Percentiles rank a stretch among this genome's conserved stretches.
Evolutionary conservation across 2,329 filamentous ascomycete genomes (phyloP).

Genomic region (Pyrenochaeta sp.): DNA sequence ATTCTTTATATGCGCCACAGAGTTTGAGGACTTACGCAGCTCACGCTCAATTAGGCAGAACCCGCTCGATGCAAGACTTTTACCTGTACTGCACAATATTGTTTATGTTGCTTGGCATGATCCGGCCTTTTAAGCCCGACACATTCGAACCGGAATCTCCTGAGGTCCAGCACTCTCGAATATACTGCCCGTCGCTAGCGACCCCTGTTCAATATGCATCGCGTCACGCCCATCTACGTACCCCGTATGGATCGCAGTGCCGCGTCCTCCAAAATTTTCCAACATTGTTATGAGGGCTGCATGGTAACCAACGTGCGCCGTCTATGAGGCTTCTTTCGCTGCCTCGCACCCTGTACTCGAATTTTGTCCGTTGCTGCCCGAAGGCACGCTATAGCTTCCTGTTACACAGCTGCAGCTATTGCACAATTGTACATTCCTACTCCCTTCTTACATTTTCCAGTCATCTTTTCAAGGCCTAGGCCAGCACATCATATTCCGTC

Average conservation of each 20-base stretch:
- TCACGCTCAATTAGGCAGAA: constrained; percentile 45
- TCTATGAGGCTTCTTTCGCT: constrained; percentile 20
- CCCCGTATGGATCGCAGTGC: constrained; percentile 34
- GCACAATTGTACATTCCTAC: constrained; percentile 10
- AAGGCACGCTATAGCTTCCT: constrained; percentile 11
- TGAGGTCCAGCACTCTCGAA: constrained; percentile 45
- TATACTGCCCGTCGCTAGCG: constrained; percentile 44
- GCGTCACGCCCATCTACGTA: constrained; percentile 37
- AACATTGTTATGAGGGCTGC: constrained; percentile 26
- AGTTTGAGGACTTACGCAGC: constrained; percentile 26
- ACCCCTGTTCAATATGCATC: constrained; percentile 48
- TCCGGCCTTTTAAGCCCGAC: constrained; percentile 45
- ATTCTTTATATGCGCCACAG: constrained; percentile 45
- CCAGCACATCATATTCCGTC: constrained; percentile 7
- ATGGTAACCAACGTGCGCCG: constrained; percentile 27
- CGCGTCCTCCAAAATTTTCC: constrained; percentile 28
- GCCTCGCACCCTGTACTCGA: constrained; percentile 19
- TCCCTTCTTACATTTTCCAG: constrained; percentile 3
- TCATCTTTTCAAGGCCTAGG: constrained; percentile 2
- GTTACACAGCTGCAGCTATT: constrained; percentile 7
- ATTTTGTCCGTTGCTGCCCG: constrained; percentile 23
- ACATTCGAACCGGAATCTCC: constrained; percentile 40
- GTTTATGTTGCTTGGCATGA: constrained; percentile 46
- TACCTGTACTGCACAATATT: constrained; percentile 45
- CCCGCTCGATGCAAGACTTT: constrained; percentile 42